phyloP scores from a whole-genome alignment of 495 filamentous ascomycete genomes.

The Tuber magnatum region DNA sequence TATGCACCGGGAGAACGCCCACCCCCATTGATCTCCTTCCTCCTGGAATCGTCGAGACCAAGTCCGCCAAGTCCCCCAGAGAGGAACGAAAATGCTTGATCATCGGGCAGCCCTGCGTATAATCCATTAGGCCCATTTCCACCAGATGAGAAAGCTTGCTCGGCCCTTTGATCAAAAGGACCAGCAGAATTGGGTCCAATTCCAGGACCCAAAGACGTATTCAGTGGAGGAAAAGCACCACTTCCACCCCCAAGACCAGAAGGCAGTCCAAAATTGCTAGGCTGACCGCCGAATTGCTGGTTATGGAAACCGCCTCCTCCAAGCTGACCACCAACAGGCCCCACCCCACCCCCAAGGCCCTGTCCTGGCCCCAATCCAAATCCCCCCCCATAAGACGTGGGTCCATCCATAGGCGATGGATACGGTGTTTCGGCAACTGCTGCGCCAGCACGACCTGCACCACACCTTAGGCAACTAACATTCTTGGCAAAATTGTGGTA shows the following conservation, averaged over 20 bases:
- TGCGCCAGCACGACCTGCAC: slow-evolving; percentile 85
- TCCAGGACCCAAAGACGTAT: slow-evolving; percentile 64
- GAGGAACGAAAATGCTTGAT: slow-evolving; percentile 81
- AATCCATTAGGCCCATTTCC: slow-evolving; percentile 61
- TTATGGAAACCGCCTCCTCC: slow-evolving; percentile 59
- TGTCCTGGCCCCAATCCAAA: slow-evolving; percentile 57
- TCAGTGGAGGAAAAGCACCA: slow-evolving; percentile 74
- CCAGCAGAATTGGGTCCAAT: slow-evolving; percentile 70
- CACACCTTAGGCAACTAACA: slow-evolving; percentile 91
- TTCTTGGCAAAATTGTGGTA: slow-evolving; percentile 99
- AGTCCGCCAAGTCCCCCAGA: slow-evolving; percentile 71
- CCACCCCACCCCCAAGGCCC: slow-evolving; percentile 76
- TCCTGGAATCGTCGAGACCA: slow-evolving; percentile 73
- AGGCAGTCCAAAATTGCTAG: slow-evolving; percentile 81
- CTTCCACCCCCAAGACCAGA: slow-evolving; percentile 77
- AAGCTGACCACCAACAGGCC: slow-evolving; percentile 66
- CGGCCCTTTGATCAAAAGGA: slow-evolving; percentile 87
- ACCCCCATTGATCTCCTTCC: slow-evolving; percentile 62
- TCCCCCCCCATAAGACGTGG: slow-evolving; percentile 65
- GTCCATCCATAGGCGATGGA: slow-evolving; percentile 80
- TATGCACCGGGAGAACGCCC: slow-evolving; percentile 40
- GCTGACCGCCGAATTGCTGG: slow-evolving; percentile 77
- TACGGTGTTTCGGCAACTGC: slow-evolving; percentile 90
- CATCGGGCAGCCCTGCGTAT: slow-evolving; percentile 55
- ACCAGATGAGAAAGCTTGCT: slow-evolving; percentile 83